A percentile compares a stretch with the other conserved stretches of the same genome.
Evolutionary conservation across 108 stramenopile genomes (phyloP).

Genomic region (Cyclostephanos invisitatus): DNA sequence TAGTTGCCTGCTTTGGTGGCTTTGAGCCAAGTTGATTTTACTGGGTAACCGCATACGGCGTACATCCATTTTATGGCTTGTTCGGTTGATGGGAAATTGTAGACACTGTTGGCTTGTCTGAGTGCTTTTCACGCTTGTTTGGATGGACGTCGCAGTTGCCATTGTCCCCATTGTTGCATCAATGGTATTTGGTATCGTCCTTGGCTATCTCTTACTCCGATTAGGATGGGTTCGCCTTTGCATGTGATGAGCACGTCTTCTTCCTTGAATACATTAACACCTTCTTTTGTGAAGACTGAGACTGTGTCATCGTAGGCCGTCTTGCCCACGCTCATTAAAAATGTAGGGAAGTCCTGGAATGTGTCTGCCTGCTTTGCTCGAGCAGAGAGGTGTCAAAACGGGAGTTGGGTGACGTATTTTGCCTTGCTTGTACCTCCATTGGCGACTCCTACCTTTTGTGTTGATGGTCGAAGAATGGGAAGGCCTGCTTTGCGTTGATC

Average conservation of each 20-base stretch:
- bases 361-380: slow-evolving; percentile 17
- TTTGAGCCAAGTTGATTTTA: slow-evolving; percentile 20
- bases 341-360: slow-evolving; percentile 17
- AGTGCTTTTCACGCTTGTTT: not conserved
- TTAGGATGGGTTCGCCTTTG: slow-evolving; percentile 19
- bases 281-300: slow-evolving; percentile 20
- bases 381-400: not conserved
- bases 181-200: slow-evolving; percentile 23
- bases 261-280: slow-evolving; percentile 19
- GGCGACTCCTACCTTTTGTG: slow-evolving; percentile 18
- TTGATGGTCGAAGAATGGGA: slow-evolving; percentile 18
- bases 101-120: slow-evolving; percentile 22
- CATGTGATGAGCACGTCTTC: slow-evolving; percentile 18
- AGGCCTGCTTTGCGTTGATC: slow-evolving; percentile 16
- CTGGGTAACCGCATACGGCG: slow-evolving; percentile 8
- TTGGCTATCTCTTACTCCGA: slow-evolving; percentile 20
- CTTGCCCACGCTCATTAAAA: slow-evolving; percentile 24
- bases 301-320: slow-evolving; percentile 15
- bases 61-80: slow-evolving; percentile 17
- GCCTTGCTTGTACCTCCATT: slow-evolving; percentile 22
- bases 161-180: slow-evolving; percentile 14
- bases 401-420: slow-evolving; percentile 9
- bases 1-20: slow-evolving; percentile 27
- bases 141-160: slow-evolving; percentile 3
- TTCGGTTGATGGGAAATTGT: slow-evolving; percentile 23